Base-by-base conservation (phyloP, 1,139 yeast species). In the Lodderomyces metapsilosis region DNA sequence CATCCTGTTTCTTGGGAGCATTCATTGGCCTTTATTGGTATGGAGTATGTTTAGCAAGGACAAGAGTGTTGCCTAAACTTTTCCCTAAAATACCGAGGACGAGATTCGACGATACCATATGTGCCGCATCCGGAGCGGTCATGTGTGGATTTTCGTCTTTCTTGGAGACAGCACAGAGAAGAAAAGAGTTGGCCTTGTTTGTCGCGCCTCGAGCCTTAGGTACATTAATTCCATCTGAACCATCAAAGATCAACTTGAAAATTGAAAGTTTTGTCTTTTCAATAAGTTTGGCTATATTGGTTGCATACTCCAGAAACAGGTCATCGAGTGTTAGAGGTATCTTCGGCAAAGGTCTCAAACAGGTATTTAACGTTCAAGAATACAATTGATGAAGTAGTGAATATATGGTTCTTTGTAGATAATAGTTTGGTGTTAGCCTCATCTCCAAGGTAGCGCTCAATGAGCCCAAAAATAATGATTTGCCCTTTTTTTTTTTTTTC, bases 171-270 rank as follows among this genome's bases (percentile, higher is more conserved):
- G 56, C 64, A 7, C 64, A 55, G 41, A 53, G 72, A 34, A 58
- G 72, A 37, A 66, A 66, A 48, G 72, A 66, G 48, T 64, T 66
- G 60, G 71, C 71, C 0, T 54, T 66, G 36, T 66, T 66, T 45
- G 71, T 66, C 20, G 68, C 70, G 4, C 72, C 72, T 2, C 46
- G 68, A 38, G 72, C 67, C 5, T 51, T 66, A 43, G 71, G 71
- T 6, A 65, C 71, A 10, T 44, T 66, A 30, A 57, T 66, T 7
- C 60, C 67, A 5, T 39, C 61, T 8, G 63, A 59, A 17, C 54
- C 63, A 4, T 51, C 67, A 3, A 41, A 46, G n/a, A 43, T 37
- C 23, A 63, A 63, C 45, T 52, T 66, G 40, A 47, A 50, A 28
- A 47, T 60, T 5, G 72, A 66, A 46, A 47, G 65, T 27, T 32